Evolutionary conservation across 2,329 filamentous ascomycete species (phyloP).

Genomic region (Penicillium sp.): DNA sequence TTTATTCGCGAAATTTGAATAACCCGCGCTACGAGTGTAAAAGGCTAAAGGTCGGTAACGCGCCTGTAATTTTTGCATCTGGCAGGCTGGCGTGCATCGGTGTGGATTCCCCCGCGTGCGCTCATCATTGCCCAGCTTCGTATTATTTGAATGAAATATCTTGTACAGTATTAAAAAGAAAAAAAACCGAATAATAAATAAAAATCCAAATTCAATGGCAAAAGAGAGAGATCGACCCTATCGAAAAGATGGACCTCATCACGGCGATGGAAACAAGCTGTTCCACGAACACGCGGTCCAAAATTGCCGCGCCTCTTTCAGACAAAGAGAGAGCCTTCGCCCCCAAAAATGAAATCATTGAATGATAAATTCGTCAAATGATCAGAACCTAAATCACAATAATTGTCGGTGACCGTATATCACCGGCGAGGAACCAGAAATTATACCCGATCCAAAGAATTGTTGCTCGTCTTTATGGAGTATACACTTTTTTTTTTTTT

Average conservation of each 20-base stretch:
- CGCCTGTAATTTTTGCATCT: constrained; percentile 13
- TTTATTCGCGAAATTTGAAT: constrained; percentile 9
- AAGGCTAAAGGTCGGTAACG: constrained; percentile 21
- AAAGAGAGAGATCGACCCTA: constrained; percentile 23
- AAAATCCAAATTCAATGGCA: background rate
- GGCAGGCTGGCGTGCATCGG: constrained; percentile 1
- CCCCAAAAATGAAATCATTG: background rate
- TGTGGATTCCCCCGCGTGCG: constrained; percentile 21
- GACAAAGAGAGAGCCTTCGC: constrained; percentile 20
- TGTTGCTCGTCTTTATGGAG: background rate
- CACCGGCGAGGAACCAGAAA: constrained; percentile 4
- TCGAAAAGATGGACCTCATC: constrained; percentile 16
- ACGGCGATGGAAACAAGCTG: constrained; percentile 18
- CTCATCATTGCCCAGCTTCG: constrained; percentile 9
- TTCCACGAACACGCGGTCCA: background rate
- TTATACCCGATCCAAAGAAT: constrained; percentile 18
- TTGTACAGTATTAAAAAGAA: background rate
- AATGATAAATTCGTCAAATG: constrained; percentile 1
- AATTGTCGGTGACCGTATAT: background rate
- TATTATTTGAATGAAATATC: constrained; percentile 21
- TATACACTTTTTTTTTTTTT: background rate
- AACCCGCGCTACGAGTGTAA: constrained; percentile 12
- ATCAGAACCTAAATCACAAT: background rate
- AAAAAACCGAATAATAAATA: background rate
- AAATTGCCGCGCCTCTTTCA: constrained; percentile 25